These are phyloP conservation scores for Lipomyces mesembrius DNA, from an alignment of 805 yeast genomes.

Conservation along the genomic window DNA sequence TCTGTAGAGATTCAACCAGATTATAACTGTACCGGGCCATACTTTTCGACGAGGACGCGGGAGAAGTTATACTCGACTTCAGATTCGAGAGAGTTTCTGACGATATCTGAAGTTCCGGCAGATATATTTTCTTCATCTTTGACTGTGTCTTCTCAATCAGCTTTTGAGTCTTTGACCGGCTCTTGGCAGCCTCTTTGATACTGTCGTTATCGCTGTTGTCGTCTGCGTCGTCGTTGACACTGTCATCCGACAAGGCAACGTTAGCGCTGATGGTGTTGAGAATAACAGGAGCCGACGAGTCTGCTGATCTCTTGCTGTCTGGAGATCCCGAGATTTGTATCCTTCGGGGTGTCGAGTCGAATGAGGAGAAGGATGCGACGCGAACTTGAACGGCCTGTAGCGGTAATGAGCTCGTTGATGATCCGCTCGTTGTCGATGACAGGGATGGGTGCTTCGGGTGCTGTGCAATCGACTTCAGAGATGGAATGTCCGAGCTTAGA, in stretches of 20 bases:
- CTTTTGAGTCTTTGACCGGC: not conserved
- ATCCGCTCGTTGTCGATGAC: conserved; percentile 4
- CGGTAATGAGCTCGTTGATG: conserved; percentile 12
- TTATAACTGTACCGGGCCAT: conserved; percentile 24
- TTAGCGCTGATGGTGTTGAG: no score
- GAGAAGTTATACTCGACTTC: conserved; percentile 19
- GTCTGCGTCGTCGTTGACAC: conserved; percentile 12
- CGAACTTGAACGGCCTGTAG: conserved; percentile 22
- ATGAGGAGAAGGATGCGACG: conserved; percentile 13
- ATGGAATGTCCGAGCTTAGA: not conserved
- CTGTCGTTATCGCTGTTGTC: conserved; percentile 15
- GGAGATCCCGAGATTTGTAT: conserved; percentile 11
- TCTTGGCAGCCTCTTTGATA: not conserved
- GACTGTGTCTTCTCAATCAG: conserved; percentile 28
- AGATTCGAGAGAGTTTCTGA: conserved; percentile 20
- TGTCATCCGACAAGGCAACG: conserved; percentile 1
- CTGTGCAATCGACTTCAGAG: not conserved
- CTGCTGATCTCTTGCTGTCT: not conserved
- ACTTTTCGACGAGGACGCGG: not conserved
- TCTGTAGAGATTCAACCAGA: conserved; percentile 26
- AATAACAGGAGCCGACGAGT: not conserved
- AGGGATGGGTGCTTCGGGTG: not conserved
- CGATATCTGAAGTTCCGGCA: conserved; percentile 17
- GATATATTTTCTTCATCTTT: conserved; percentile 19
- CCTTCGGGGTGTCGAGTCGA: conserved; percentile 18